Conservation (phyloP, 805 yeast species). For the Ogataea pilisensis region DNA sequence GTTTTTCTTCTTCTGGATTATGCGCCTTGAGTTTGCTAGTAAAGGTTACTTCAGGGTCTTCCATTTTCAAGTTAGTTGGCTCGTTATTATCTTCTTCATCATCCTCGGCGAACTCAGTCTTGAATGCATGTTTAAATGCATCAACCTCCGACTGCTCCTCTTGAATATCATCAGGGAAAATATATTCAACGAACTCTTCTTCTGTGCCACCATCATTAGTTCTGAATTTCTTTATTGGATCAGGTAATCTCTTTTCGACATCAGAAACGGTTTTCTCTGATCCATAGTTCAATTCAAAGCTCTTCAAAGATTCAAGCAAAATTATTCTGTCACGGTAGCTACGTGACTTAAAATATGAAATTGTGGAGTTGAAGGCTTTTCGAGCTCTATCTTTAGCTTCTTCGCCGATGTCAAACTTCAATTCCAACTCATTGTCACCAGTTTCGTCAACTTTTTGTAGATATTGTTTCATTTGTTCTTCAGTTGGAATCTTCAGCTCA, state of each 20-base stretch:
- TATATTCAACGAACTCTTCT: constrained; percentile 55
- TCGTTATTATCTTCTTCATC: constrained; percentile 3
- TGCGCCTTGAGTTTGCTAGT: constrained; percentile 6
- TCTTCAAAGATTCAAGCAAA: constrained; percentile 56
- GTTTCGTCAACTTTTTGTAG: constrained; percentile 17
- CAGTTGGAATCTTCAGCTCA: constrained; percentile 63
- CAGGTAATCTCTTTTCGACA: constrained; percentile 50
- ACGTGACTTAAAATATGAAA: constrained; percentile 37
- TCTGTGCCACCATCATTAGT: constrained; percentile 39
- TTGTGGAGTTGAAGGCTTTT: constrained; percentile 50
- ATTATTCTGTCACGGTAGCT: constrained; percentile 43
- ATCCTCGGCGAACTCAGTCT: constrained; percentile 4
- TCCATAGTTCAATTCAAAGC: constrained; percentile 67
- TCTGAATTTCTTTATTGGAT: constrained; percentile 42
- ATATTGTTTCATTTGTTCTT: constrained; percentile 41
- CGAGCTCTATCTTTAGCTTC: constrained; percentile 46
- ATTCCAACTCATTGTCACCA: constrained; percentile 40
- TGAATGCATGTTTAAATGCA: constrained; percentile 3
- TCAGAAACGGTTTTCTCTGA: constrained; percentile 30
- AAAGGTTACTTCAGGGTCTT: not conserved
- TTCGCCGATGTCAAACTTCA: constrained; percentile 47
- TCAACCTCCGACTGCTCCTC: constrained; percentile 14
- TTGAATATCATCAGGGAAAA: constrained; percentile 60
- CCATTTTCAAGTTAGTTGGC: no score
- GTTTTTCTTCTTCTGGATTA: not conserved